A percentile compares a stretch with the other conserved stretches of the same genome.
phyloP scores from a whole-genome alignment of 331 rosid species.

The Cydonia oblonga region DNA sequence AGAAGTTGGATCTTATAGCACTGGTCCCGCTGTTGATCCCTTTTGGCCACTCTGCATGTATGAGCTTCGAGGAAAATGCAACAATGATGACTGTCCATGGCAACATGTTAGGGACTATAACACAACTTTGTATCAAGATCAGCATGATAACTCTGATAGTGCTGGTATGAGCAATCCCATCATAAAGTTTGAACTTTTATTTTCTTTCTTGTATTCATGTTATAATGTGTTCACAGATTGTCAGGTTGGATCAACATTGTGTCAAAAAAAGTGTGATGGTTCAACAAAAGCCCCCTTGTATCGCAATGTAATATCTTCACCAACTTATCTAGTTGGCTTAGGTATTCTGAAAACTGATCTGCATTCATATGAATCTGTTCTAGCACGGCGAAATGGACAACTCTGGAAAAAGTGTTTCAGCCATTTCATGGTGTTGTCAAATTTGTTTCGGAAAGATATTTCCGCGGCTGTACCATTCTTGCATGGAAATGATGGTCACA shows the following conservation, averaged over 20 bases:
- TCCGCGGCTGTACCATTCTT: conserved; percentile 34
- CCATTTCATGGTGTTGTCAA: conserved; percentile 48
- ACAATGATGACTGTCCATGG: conserved; percentile 97
- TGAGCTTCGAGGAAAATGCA: conserved; percentile 99
- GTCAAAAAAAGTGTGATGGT: conserved; percentile 25
- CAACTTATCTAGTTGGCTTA: conserved; percentile 68
- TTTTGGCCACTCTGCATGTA: conserved; percentile 92
- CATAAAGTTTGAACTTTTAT: conserved; percentile 6
- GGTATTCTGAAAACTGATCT: conserved; percentile 57
- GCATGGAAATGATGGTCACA: conserved; percentile 46
- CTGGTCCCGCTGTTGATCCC: conserved; percentile 56
- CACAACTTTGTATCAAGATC: conserved; percentile 20
- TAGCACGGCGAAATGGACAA: conserved; percentile 39
- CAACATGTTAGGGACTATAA: conserved; percentile 72
- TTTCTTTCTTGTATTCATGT: conserved; percentile 14
- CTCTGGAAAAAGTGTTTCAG: conserved; percentile 77
- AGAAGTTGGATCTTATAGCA: conserved; percentile 50
- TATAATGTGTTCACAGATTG: conserved; percentile 33
- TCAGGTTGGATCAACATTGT: conserved; percentile 28
- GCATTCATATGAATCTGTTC: conserved; percentile 34
- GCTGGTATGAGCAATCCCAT: conserved; percentile 42
- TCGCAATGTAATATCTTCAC: conserved; percentile 31
- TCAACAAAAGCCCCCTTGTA: conserved; percentile 30
- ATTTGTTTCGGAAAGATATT: conserved; percentile 40
- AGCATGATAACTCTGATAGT: conserved; percentile 28